Evolutionary conservation across 1,139 yeast genomes (phyloP).

Genomic region (Pichia sp.): DNA sequence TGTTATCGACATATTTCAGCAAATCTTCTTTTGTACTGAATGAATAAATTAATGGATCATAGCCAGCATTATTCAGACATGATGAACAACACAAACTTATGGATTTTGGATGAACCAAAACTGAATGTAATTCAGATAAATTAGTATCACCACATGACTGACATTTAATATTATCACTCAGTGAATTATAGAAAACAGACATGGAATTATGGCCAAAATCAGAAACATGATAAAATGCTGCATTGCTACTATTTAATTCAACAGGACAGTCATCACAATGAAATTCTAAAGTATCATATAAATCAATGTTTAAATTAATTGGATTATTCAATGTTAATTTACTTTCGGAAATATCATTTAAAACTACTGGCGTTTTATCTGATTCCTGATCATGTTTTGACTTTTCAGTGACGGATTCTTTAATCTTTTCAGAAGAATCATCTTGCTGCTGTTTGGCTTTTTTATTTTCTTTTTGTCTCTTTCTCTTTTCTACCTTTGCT

Average conservation of each 20-base stretch:
- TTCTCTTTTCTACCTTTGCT: too few relatives aligned
- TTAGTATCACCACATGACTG: slow-evolving; percentile 10
- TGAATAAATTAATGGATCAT: slow-evolving; percentile 8
- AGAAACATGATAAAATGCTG: slow-evolving; percentile 5
- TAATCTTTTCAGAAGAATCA: too few relatives aligned
- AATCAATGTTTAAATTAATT: background rate
- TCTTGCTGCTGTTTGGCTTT: too few relatives aligned
- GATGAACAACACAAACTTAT: slow-evolving; percentile 8
- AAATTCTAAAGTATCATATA: slow-evolving; percentile 6
- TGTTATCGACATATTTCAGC: slow-evolving; percentile 10
- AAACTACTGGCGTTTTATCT: too few relatives aligned
- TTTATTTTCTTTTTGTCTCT: too few relatives aligned
- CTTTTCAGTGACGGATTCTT: background rate
- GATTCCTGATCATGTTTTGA: background rate
- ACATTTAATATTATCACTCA: slow-evolving; percentile 9
- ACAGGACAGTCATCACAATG: slow-evolving; percentile 12
- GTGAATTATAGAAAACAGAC: slow-evolving; percentile 4
- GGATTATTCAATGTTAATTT: background rate
- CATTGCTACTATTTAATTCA: slow-evolving; percentile 3
- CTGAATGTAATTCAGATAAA: slow-evolving; percentile 1
- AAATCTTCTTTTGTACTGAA: slow-evolving; percentile 2
- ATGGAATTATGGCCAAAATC: slow-evolving; percentile 6
- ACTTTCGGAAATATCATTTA: background rate
- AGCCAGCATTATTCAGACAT: slow-evolving; percentile 7
- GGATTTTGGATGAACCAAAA: slow-evolving; percentile 3